phyloP scores from a whole-genome alignment of 169 alveolate species.

The Plasmodium yoelii region DNA sequence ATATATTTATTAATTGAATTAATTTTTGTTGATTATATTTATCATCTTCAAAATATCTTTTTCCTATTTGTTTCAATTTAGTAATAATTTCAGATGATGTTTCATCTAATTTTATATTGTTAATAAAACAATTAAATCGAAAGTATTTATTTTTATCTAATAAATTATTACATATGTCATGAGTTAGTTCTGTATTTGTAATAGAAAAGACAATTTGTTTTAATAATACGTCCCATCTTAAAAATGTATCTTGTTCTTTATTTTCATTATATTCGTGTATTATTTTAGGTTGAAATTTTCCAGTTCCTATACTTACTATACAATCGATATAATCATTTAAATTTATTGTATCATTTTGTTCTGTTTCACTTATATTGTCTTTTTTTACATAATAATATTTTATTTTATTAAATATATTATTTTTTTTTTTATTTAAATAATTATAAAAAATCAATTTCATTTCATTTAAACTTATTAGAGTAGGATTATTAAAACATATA shows the following conservation, averaged over 20 bases:
- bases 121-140: constrained; percentile 83
- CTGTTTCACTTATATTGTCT: neutral
- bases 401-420: constrained; percentile 12
- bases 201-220: constrained; percentile 81
- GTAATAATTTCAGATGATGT: constrained; percentile 78
- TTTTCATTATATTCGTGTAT: constrained; percentile 47
- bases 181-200: constrained; percentile 84
- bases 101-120: constrained; percentile 78
- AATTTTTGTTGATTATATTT: constrained; percentile 57
- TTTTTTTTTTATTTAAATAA: constrained; percentile 37
- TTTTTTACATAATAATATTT: constrained; percentile 15
- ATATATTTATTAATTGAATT: constrained; percentile 71
- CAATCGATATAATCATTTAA: constrained; percentile 79
- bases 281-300: constrained; percentile 76
- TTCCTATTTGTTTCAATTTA: constrained; percentile 76
- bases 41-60: constrained; percentile 77
- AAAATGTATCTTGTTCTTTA: constrained; percentile 57
- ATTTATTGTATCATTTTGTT: constrained; percentile 40
- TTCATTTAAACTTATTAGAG: constrained; percentile 88
- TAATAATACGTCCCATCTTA: constrained; percentile 83
- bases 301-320: constrained; percentile 90
- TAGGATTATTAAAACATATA: constrained; percentile 89
- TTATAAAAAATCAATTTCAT: constrained; percentile 84
- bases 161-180: constrained; percentile 76
- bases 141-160: constrained; percentile 78